These are phyloP conservation scores for Kazachstania viticola DNA, from an alignment of 805 yeast genomes.

Conservation along the genomic window DNA sequence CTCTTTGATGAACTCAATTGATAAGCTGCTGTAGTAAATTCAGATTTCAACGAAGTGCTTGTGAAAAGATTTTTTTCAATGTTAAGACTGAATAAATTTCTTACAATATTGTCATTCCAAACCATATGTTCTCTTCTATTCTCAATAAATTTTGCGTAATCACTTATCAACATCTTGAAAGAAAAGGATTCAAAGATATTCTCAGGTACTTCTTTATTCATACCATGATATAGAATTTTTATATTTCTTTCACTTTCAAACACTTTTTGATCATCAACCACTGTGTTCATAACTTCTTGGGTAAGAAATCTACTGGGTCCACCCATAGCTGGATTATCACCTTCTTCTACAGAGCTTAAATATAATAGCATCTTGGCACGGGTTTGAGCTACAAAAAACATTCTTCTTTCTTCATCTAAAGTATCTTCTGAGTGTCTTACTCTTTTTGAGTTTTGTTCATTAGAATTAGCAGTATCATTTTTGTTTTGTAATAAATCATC, in stretches of 20 bases:
- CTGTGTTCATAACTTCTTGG: slow-evolving; percentile 15
- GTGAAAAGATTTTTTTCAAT: slow-evolving; percentile 8
- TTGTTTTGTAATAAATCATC: too few relatives aligned
- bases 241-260: slow-evolving; percentile 14
- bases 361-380: slow-evolving; percentile 57
- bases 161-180: slow-evolving; percentile 14
- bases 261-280: slow-evolving; percentile 19
- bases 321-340: slow-evolving; percentile 12
- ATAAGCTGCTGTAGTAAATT: slow-evolving; percentile 23
- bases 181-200: slow-evolving; percentile 9
- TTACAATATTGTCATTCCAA: slow-evolving; percentile 20
- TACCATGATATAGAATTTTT: slow-evolving; percentile 12
- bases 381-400: slow-evolving; percentile 81
- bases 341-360: slow-evolving; percentile 26
- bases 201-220: slow-evolving; percentile 6
- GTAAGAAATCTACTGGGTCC: slow-evolving; percentile 25
- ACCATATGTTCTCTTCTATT: slow-evolving; percentile 19
- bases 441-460: slow-evolving; percentile 7
- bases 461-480: slow-evolving; percentile 6
- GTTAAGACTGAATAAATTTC: slow-evolving; percentile 12
- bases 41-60: neutral
- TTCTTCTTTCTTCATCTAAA: slow-evolving; percentile 67
- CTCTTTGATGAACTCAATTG: slow-evolving; percentile 6
- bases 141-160: slow-evolving; percentile 19
- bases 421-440: slow-evolving; percentile 7